Conservation (phyloP, 2,329 filamentous ascomycete genomes). For the Cercospora sp. region DNA sequence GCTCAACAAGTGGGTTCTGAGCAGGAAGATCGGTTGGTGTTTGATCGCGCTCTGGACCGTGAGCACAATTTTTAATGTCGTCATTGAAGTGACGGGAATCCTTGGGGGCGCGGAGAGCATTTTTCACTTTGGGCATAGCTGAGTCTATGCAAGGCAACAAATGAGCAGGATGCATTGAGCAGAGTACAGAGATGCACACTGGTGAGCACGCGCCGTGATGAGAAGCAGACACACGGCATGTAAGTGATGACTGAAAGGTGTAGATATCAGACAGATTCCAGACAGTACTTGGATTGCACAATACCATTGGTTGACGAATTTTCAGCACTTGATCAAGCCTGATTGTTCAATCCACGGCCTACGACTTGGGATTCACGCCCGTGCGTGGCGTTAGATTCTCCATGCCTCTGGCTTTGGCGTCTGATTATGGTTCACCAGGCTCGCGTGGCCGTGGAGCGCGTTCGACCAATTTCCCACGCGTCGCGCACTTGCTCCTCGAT, state of each 20-base stretch:
- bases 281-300: conserved; percentile 3
- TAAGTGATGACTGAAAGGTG: background rate
- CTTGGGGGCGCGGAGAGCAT: conserved; percentile 20
- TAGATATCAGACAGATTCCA: background rate
- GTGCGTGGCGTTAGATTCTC: background rate
- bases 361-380: background rate
- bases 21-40: conserved; percentile 74
- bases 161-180: background rate
- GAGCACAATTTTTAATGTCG: conserved; percentile 78
- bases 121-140: conserved; percentile 16
- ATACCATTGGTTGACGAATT: background rate
- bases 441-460: background rate
- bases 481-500: background rate
- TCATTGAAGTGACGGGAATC: conserved; percentile 64
- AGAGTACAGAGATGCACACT: no score
- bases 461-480: background rate
- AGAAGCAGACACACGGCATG: background rate
- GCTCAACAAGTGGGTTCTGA: conserved; percentile 82
- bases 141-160: background rate
- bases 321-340: background rate
- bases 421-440: background rate
- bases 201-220: background rate
- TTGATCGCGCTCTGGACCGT: conserved; percentile 78
- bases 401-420: background rate
- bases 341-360: background rate